Evolutionary conservation across 352 stramenopile genomes (phyloP).

Genomic region (Plasmopara viticola): DNA sequence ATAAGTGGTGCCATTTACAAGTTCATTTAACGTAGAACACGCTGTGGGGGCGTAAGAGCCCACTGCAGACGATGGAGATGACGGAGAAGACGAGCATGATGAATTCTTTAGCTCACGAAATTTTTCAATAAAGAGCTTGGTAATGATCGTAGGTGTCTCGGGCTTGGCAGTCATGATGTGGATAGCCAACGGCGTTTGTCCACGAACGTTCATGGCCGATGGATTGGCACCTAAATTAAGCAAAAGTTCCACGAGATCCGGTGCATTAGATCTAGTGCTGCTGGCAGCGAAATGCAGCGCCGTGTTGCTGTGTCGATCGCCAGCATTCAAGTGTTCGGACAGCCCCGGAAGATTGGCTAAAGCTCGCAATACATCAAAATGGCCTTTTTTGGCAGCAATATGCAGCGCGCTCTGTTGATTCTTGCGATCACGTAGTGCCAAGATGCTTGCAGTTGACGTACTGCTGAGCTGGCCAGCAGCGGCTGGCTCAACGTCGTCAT

Average conservation of each 20-base stretch:
- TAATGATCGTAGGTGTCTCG: conserved; percentile 48
- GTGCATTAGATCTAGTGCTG: conserved; percentile 42
- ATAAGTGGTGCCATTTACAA: conserved; percentile 75
- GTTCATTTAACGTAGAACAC: conserved; percentile 45
- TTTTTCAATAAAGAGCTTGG: conserved; percentile 48
- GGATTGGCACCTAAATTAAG: conserved; percentile 59
- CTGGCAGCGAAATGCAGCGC: conserved; percentile 77
- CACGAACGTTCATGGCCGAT: conserved; percentile 64
- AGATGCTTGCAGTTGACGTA: conserved; percentile 48
- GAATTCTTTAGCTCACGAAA: conserved; percentile 21
- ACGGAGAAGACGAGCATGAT: conserved; percentile 9
- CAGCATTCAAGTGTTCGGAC: conserved; percentile 64
- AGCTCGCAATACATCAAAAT: conserved; percentile 71
- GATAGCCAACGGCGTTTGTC: conserved; percentile 78
- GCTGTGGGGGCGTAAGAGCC: conserved; percentile 6
- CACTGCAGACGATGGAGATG: conserved; percentile 19
- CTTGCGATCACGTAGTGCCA: conserved; percentile 74
- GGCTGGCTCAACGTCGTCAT: conserved; percentile 21
- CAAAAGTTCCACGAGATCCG: conserved; percentile 65
- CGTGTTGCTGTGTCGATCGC: conserved; percentile 75
- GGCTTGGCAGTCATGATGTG: conserved; percentile 71
- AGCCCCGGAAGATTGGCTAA: conserved; percentile 72
- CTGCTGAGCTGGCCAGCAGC: conserved; percentile 21
- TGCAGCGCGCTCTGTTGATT: conserved; percentile 83
- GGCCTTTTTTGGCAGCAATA: conserved; percentile 77